Evolutionary conservation across 2,329 filamentous ascomycete genomes (phyloP), one percentile per base, ranked within the genome.

Genomic region (Phaeosphaeriaceae sp.): DNA sequence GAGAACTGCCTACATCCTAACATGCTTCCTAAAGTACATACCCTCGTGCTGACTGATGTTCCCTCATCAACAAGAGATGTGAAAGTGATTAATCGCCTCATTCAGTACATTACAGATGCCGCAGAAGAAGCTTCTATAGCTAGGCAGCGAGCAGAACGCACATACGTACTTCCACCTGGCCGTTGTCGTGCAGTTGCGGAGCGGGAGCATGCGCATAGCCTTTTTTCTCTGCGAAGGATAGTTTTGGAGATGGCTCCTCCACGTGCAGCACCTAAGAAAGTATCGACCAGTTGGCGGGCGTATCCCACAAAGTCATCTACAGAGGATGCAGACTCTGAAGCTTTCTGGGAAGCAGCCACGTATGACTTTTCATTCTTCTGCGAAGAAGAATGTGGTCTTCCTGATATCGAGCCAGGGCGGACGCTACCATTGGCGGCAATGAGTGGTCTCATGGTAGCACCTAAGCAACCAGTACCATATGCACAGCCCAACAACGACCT

Each of bases 321-420:
- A 0, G 82, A 83, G 38, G 83, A 86, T 54, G 70, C 74, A 7
- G 84, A 87, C 58, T 81, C 79, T 4, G 83, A 86, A 61, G 77
- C 78, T 3, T 75, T 86, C 9, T 86, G 83, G 83, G 75, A 78
- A 41, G 83, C 83, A 7, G 82, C 83, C 3, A 74, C 78, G 47
- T 75, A 81, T 42, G 84, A 87, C 60, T 87, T 86, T 54, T 83
- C 81, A 21, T 85, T 85, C 67, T 87, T 87, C 49, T 78, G 75
- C 1, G 81, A 83, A 32, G 81, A 81, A 38, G 83, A 85, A 58
- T 82, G 81, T 50, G 74, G 79, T 9, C 72, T 81, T 12, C 79
- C 79, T 12, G 72, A 73, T 18, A 67, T 72, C 43, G 77, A 80
- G 26, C 71, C 73, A 5, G 73, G 73, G 2, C 75, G 74, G 44